phyloP scores from a whole-genome alignment of 225 moss, liverwort and hornwort genomes.

The Asterella californica region DNA sequence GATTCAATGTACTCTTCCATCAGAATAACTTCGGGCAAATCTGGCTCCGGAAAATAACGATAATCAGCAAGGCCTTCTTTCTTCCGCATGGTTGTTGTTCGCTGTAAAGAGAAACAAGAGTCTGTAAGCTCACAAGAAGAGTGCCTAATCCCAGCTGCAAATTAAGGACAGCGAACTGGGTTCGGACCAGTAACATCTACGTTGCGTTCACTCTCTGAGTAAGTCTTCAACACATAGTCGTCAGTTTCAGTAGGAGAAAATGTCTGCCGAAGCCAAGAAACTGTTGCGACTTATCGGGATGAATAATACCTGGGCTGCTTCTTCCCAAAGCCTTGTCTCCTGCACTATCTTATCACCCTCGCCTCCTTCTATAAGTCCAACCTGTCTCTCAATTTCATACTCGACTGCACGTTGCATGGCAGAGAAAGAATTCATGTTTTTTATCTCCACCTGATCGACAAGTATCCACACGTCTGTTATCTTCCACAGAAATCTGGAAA shows the following conservation, averaged over 20 bases:
- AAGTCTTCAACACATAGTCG: neutral
- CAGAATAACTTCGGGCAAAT: constrained; percentile 72
- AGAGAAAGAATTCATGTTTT: constrained; percentile 99
- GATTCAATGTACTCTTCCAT: constrained; percentile 59
- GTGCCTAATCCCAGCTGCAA: neutral
- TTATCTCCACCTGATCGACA: constrained; percentile 77
- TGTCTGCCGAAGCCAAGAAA: neutral
- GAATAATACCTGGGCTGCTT: constrained; percentile 82
- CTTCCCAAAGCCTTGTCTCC: constrained; percentile 98
- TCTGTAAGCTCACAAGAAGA: neutral
- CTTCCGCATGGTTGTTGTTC: constrained; percentile 90
- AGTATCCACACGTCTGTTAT: neutral
- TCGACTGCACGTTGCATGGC: constrained; percentile 99
- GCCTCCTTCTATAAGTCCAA: constrained; percentile 68
- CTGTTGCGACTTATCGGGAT: neutral
- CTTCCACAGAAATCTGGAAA: neutral
- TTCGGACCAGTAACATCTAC: neutral
- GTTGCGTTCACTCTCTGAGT: neutral
- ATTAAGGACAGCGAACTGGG: neutral
- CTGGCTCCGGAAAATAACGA: constrained; percentile 95
- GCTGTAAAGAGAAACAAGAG: constrained; percentile 36
- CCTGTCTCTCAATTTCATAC: constrained; percentile 88
- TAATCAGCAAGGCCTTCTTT: constrained; percentile 97
- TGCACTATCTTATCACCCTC: constrained; percentile 69
- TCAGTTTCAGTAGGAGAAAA: neutral